phyloP scores from a whole-genome alignment of 1,139 yeast species.

The Nadsonia commutata region DNA sequence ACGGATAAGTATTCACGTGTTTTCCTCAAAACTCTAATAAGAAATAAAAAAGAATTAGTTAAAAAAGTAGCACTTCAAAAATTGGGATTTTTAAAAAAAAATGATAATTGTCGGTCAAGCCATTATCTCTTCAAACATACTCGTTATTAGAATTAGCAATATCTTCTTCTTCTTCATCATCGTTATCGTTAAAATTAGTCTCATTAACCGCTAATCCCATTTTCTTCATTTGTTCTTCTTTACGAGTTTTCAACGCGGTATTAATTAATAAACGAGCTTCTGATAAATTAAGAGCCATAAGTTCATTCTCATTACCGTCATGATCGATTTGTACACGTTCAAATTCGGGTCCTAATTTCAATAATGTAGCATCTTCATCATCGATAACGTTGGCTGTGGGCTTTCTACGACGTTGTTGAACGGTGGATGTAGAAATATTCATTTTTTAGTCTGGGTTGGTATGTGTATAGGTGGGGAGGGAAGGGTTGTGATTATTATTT shows the following conservation, averaged over 20 bases:
- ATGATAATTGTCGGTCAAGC: neutral
- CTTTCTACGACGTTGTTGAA: slow-evolving; percentile 68
- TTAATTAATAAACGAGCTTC: slow-evolving; percentile 83
- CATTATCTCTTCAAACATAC: slow-evolving; percentile 13
- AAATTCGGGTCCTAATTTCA: slow-evolving; percentile 87
- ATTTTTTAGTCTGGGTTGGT: slow-evolving; percentile 23
- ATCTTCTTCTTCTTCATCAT: slow-evolving; percentile 27
- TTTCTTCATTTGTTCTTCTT: slow-evolving; percentile 32
- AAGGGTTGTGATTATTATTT: no score
- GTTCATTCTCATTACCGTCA: slow-evolving; percentile 59
- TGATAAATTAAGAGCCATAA: slow-evolving; percentile 73
- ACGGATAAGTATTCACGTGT: slow-evolving; percentile 77
- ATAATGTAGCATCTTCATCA: slow-evolving; percentile 80
- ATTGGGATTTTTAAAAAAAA: neutral
- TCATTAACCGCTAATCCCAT: slow-evolving; percentile 26
- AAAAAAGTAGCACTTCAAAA: neutral
- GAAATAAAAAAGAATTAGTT: slow-evolving; percentile 24
- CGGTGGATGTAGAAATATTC: slow-evolving; percentile 84
- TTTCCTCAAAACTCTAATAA: slow-evolving; percentile 72
- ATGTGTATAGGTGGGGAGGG: no score
- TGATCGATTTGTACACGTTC: slow-evolving; percentile 68
- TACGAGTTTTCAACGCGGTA: slow-evolving; percentile 77
- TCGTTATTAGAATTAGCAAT: slow-evolving; percentile 25
- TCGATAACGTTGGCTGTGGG: slow-evolving; percentile 41
- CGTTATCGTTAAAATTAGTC: slow-evolving; percentile 23